A percentile compares a stretch with the other conserved stretches of the same genome.
Evolutionary conservation across 768 basidiomycete species (phyloP).

Genomic region (Erythrobasidium yunnanense): DNA sequence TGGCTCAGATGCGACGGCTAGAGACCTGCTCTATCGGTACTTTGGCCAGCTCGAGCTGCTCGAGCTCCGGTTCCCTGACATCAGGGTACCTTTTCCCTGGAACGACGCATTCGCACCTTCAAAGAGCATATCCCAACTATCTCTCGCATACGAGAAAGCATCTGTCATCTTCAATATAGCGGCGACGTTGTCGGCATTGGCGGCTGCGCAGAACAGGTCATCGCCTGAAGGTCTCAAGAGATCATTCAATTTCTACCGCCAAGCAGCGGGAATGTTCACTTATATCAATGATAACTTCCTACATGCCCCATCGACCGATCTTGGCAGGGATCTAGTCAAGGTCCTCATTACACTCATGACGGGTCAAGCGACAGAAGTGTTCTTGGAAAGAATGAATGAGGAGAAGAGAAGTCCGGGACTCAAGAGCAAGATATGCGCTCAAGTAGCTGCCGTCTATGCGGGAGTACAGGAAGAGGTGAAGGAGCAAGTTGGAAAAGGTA

Average conservation of each 20-base stretch:
- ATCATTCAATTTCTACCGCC: constrained; percentile 79
- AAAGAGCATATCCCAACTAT: constrained; percentile 86
- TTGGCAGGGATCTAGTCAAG: constrained; percentile 86
- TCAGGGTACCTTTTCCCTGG: constrained; percentile 89
- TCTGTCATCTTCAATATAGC: constrained; percentile 95
- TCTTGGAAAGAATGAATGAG: constrained; percentile 69
- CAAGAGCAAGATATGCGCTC: constrained; percentile 70
- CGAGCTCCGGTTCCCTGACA: constrained; percentile 91
- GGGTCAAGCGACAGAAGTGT: constrained; percentile 90
- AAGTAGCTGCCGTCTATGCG: constrained; percentile 69
- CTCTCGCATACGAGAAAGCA: constrained; percentile 95
- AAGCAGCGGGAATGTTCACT: constrained; percentile 87
- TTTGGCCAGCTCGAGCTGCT: constrained; percentile 97
- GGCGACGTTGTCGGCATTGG: constrained; percentile 82
- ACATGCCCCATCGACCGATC: constrained; percentile 90
- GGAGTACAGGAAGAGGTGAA: constrained; percentile 81
- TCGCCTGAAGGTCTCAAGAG: constrained; percentile 87
- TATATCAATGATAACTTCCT: constrained; percentile 99
- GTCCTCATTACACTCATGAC: constrained; percentile 76
- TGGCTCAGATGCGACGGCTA: constrained; percentile 71
- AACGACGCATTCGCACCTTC: constrained; percentile 81
- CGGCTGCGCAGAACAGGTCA: constrained; percentile 67
- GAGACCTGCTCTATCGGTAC: constrained; percentile 96
- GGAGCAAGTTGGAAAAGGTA: constrained; percentile 90
- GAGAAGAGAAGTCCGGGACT: constrained; percentile 70